Percentiles rank a stretch among this genome's conserved stretches.
These are phyloP conservation scores for Jimgerdemannia lactiflua DNA, from an alignment of 192 early-diverging fungal species.

Conservation along the genomic window DNA sequence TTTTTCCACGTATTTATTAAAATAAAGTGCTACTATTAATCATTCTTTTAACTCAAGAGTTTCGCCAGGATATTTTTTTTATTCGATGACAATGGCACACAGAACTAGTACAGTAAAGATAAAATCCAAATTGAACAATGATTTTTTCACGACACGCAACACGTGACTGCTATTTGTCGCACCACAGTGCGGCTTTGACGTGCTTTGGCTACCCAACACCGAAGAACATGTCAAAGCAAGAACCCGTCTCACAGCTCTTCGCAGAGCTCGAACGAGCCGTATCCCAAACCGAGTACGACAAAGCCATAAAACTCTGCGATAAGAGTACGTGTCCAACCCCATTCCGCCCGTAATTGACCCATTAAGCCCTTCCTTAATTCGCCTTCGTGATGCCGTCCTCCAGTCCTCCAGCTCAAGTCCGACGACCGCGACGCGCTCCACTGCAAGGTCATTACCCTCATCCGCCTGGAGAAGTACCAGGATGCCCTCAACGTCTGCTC, in stretches of 20 bases:
- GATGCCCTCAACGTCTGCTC: constrained; percentile 45
- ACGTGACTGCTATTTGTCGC: no score
- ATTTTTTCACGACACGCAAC: no score
- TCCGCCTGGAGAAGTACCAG: constrained; percentile 53
- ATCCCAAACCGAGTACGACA: constrained; percentile 52
- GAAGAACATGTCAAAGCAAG: neutral
- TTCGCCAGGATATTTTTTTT: no score
- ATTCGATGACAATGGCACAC: no score
- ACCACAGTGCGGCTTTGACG: no score
- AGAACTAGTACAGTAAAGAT: no score
- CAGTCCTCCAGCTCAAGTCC: constrained; percentile 39
- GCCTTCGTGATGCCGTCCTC: constrained; percentile 1
- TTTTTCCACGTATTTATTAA: no score
- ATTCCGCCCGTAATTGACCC: neutral
- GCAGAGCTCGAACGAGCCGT: constrained; percentile 46
- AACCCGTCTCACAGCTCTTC: constrained; percentile 35
- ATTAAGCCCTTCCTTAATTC: constrained; percentile 1
- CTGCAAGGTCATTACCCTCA: constrained; percentile 53
- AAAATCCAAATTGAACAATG: no score
- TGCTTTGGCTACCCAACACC: no score
- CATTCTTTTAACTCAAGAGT: no score
- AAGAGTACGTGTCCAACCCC: constrained; percentile 38
- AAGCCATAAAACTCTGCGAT: constrained; percentile 44
- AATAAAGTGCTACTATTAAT: no score
- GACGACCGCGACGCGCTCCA: constrained; percentile 51